A percentile compares a stretch with the other conserved stretches of the same genome.
Conservation (phyloP, 1,284 basidiomycete genomes). For the Anthracocystis panici-leucophaei region DNA sequence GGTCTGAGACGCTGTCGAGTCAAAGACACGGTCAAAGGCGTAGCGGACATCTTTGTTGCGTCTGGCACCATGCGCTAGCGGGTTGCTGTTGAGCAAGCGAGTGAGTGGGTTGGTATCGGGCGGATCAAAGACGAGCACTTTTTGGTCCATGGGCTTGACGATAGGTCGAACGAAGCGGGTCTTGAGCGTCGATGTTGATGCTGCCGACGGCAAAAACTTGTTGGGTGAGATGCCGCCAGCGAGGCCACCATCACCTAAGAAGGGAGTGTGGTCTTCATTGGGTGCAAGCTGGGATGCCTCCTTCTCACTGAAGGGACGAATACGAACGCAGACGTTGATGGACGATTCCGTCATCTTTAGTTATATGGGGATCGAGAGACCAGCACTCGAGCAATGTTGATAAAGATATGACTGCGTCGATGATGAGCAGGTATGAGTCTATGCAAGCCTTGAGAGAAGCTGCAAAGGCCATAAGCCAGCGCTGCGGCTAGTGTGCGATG, state of each 20-base stretch:
- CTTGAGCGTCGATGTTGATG: slow-evolving; percentile 26
- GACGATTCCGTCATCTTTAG: slow-evolving; percentile 50
- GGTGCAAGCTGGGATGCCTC: slow-evolving; percentile 63
- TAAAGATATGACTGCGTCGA: no score
- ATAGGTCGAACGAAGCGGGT: slow-evolving; percentile 64
- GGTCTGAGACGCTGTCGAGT: slow-evolving; percentile 57
- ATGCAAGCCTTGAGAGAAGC: not conserved
- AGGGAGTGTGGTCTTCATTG: slow-evolving; percentile 59
- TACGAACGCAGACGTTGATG: slow-evolving; percentile 62
- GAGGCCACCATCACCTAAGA: slow-evolving; percentile 68
- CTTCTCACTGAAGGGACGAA: slow-evolving; percentile 66
- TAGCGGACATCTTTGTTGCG: slow-evolving; percentile 65
- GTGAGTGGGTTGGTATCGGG: slow-evolving; percentile 61
- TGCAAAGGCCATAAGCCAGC: slow-evolving; percentile 1
- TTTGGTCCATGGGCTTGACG: slow-evolving; percentile 65
- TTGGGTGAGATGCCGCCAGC: slow-evolving; percentile 55
- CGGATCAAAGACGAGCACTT: slow-evolving; percentile 68
- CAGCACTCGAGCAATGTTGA: slow-evolving; percentile 15
- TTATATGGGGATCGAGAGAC: slow-evolving; percentile 5
- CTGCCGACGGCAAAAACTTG: slow-evolving; percentile 39
- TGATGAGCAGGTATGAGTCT: not conserved
- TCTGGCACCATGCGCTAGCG: slow-evolving; percentile 37
- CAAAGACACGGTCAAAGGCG: slow-evolving; percentile 68
- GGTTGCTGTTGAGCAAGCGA: slow-evolving; percentile 42
- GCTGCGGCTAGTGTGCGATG: not conserved